Evolutionary conservation across 177 flowering plant species (phyloP).

Genomic region (Vitis hybrid): DNA sequence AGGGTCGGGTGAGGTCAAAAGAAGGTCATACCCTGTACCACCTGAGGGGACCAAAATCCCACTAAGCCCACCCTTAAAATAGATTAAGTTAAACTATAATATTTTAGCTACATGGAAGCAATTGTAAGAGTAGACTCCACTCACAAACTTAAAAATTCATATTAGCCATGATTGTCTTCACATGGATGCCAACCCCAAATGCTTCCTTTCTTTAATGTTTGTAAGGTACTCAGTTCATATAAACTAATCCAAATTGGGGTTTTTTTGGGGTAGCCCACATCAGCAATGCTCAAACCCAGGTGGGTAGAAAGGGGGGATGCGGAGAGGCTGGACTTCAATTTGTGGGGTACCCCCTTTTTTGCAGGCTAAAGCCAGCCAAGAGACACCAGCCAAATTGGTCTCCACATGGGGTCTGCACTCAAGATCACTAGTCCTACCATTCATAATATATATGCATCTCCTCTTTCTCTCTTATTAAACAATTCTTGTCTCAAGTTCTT

Average conservation of each 20-base stretch:
- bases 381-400: constrained; percentile 38
- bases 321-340: constrained; percentile 13
- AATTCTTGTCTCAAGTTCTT: constrained; percentile 5
- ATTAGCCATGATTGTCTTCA: constrained; percentile 44
- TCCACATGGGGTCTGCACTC: constrained; percentile 40
- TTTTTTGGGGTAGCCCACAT: constrained; percentile 11
- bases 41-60: constrained; percentile 43
- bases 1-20: constrained; percentile 15
- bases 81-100: neutral
- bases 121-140: constrained; percentile 23
- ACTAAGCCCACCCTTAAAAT: constrained; percentile 16
- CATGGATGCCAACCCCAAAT: constrained; percentile 31
- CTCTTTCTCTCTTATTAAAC: constrained; percentile 7
- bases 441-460: constrained; percentile 2
- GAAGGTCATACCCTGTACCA: constrained; percentile 4
- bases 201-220: constrained; percentile 5
- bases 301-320: constrained; percentile 3
- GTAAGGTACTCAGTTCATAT: constrained; percentile 9
- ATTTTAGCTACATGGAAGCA: constrained; percentile 18
- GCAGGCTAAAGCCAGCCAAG: constrained; percentile 23
- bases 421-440: constrained; percentile 22
- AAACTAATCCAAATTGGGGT: constrained; percentile 6
- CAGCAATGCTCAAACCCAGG: constrained; percentile 16
- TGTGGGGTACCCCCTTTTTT: constrained; percentile 3
- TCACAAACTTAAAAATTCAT: constrained; percentile 10